Percentiles rank a stretch among this genome's conserved stretches.
phyloP scores from a whole-genome alignment of 257 asterid genomes.

The Eucommia ulmoides region DNA sequence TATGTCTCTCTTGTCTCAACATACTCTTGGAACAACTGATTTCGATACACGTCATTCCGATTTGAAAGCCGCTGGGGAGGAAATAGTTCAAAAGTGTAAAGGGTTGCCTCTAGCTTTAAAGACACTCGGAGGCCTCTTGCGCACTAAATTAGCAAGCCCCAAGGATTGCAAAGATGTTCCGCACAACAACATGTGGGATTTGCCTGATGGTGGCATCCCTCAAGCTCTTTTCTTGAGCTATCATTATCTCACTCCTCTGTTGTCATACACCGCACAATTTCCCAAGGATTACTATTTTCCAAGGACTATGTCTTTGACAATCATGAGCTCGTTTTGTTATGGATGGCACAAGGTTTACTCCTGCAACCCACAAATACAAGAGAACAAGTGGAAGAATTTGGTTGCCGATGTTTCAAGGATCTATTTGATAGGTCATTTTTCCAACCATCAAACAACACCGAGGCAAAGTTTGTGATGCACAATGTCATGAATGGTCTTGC shows the following conservation, averaged over 20 bases:
- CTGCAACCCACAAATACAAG: not conserved
- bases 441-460: slow-evolving; percentile 17
- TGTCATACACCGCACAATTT: slow-evolving; percentile 6
- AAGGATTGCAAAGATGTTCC: slow-evolving; percentile 4
- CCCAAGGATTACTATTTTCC: slow-evolving; percentile 5
- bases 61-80: not conserved
- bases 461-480: slow-evolving; percentile 36
- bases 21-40: not conserved
- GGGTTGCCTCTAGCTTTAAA: slow-evolving; percentile 10
- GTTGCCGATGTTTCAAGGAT: slow-evolving; percentile 1
- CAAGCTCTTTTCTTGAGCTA: too few relatives aligned
- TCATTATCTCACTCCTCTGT: slow-evolving; percentile 5
- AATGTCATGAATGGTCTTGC: slow-evolving; percentile 57
- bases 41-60: not conserved
- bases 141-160: not conserved
- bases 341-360: slow-evolving; percentile 10
- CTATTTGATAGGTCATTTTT: slow-evolving; percentile 4
- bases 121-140: slow-evolving; percentile 7
- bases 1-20: slow-evolving; percentile 7
- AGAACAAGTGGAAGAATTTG: not conserved
- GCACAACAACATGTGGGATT: not conserved
- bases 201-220: not conserved
- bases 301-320: not conserved
- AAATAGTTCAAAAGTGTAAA: slow-evolving; percentile 2
- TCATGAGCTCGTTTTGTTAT: slow-evolving; percentile 1